Evolutionary conservation across 495 filamentous ascomycete genomes (phyloP), one percentile per base, ranked within the genome.

Genomic region (Thermochaetoides thermophila): DNA sequence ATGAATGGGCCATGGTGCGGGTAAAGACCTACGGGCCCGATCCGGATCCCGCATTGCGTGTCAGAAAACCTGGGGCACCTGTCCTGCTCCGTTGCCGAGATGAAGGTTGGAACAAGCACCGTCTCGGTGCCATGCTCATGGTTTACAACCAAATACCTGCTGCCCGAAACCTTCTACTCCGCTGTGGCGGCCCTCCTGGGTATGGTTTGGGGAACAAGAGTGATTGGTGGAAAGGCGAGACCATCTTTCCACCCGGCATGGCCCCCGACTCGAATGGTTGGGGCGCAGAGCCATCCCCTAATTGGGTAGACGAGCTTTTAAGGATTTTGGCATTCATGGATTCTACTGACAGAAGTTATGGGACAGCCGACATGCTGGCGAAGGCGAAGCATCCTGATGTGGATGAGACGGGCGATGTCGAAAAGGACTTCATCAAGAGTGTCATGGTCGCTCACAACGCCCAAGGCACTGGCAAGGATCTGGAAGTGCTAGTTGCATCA

Each of bases 321-420:
- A 74, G 86, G 16, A 45, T 94, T n/a, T 71, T 93, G 57, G 84
- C 84, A 14, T 92, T 95, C 45, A 62, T 93, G 20, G 81, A 91
- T 40, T 57, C 52, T 13, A 83, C 85, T 9, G 66, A 76, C 5
- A 74, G 86, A 26, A 70, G 76, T n/a, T 95, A 91, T 52, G 86
- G 80, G 5, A 82, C 78, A 34, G 65, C 65, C 11, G 81, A 86
- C 43, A 35, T 39, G 14, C 41, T 60, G 11, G 31, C 50, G 1
- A 39, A 19, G 25, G 39, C 26, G 15, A 19, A 7, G 5, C 12
- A 29, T 16, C 9, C 4, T 1, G 20, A 14, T 0, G 20, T 23
- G 24, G 29, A 21, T 13, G 25, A 22, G 12, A 32, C 27, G 8
- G 24, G 27, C 7, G 49, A 49, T 13, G 15, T 17, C 6, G 55